phyloP scores from a whole-genome alignment of 2,329 filamentous ascomycete species.

The Ophiostoma ulmi region DNA sequence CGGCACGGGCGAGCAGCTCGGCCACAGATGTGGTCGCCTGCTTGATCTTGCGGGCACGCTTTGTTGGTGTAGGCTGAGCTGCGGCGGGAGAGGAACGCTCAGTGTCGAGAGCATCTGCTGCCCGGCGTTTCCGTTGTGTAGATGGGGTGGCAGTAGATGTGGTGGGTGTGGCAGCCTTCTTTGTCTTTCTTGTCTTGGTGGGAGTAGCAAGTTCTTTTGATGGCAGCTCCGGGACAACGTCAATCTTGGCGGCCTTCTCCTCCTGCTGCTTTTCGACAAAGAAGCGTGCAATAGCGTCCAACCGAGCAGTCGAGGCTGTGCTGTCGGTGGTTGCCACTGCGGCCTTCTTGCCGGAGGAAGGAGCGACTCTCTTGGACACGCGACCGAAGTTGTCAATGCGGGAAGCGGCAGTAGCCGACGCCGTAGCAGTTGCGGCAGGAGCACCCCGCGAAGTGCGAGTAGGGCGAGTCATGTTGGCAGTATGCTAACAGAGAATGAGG shows the following conservation, averaged over 20 bases:
- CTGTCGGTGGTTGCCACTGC: constrained; percentile 27
- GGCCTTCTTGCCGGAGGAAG: constrained; percentile 25
- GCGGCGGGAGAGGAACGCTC: neutral
- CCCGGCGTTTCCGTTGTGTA: constrained; percentile 25
- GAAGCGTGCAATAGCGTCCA: constrained; percentile 27
- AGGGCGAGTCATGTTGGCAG: neutral
- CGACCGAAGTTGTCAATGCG: constrained; percentile 29
- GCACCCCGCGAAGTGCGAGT: constrained; percentile 9
- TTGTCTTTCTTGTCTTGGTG: constrained; percentile 13
- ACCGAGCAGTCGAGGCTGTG: constrained; percentile 2
- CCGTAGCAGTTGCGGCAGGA: constrained; percentile 6
- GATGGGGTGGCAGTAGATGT: neutral
- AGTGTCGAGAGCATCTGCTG: constrained; percentile 19
- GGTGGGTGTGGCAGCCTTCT: constrained; percentile 1
- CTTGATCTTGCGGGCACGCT: constrained; percentile 23
- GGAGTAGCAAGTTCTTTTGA: constrained; percentile 30
- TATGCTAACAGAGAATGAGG: neutral
- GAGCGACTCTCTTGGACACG: constrained; percentile 28
- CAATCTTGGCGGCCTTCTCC: neutral
- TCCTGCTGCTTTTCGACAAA: constrained; percentile 32
- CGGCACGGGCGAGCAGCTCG: constrained; percentile 20
- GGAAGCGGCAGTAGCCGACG: constrained; percentile 10
- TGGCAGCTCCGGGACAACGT: neutral
- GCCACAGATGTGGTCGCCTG: constrained; percentile 28
- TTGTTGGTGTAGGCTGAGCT: constrained; percentile 16